Percentiles rank a stretch among this genome's conserved stretches.
Evolutionary conservation across 345 rosid genomes (phyloP).

Genomic region (Aegle marmelos): DNA sequence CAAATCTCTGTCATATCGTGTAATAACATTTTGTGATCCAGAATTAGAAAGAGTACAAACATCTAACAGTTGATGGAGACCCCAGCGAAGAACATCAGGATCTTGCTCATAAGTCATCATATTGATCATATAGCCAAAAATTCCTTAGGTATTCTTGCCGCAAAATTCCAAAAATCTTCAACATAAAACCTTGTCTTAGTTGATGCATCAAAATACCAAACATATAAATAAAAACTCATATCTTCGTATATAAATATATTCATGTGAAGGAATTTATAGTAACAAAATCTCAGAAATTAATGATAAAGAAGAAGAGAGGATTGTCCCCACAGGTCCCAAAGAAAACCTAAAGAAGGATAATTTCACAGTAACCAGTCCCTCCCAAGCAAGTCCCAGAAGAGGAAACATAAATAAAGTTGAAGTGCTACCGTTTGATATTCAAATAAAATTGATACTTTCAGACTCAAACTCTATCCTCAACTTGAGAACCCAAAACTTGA

Average conservation of each 20-base stretch:
- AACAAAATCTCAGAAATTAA: neutral
- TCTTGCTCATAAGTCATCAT: slow-evolving; percentile 47
- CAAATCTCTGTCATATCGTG: slow-evolving; percentile 42
- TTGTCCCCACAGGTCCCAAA: neutral
- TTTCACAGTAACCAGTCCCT: neutral
- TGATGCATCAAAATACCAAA: neutral
- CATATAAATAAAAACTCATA: too few species aligned
- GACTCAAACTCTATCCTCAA: too few species aligned
- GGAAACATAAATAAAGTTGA: neutral
- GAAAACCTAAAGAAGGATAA: neutral
- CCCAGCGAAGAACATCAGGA: slow-evolving; percentile 83
- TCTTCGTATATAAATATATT: too few species aligned
- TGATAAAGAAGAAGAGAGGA: neutral
- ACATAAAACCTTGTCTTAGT: neutral
- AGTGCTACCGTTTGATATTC: too few species aligned
- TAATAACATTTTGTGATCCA: slow-evolving; percentile 47
- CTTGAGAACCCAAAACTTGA: neutral
- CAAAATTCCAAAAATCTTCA: neutral
- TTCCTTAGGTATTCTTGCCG: neutral
- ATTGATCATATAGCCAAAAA: slow-evolving; percentile 2
- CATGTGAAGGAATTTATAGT: neutral
- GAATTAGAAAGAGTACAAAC: slow-evolving; percentile 54
- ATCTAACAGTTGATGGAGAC: slow-evolving; percentile 55
- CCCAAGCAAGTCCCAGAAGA: neutral
- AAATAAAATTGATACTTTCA: neutral